Evolutionary conservation across 169 alveolate genomes (phyloP).

Genomic region (Eimeria sp.): DNA sequence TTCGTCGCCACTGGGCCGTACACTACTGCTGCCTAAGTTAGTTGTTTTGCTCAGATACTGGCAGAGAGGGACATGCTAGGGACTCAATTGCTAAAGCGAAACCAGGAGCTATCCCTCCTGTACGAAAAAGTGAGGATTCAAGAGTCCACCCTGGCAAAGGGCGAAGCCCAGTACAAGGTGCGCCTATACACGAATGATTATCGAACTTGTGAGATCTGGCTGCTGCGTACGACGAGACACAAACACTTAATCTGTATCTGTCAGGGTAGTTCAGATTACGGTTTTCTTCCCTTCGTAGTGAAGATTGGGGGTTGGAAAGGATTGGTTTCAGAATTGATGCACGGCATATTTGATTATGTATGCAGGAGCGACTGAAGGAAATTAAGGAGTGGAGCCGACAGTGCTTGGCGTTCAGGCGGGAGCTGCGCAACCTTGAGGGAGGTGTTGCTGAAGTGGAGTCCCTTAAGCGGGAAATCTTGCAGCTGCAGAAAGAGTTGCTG

Average conservation of each 20-base stretch:
- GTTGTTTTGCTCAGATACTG: constrained; percentile 83
- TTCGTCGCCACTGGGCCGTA: neutral
- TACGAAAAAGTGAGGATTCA: constrained; percentile 96
- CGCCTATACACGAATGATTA: neutral
- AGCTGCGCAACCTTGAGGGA: constrained; percentile 88
- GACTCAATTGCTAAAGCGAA: constrained; percentile 94
- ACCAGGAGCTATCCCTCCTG: constrained; percentile 95
- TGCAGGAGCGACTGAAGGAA: constrained; percentile 91
- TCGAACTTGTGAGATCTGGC: neutral
- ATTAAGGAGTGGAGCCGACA: constrained; percentile 90
- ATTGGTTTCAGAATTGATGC: neutral
- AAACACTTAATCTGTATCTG: neutral
- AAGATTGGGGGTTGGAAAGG: neutral
- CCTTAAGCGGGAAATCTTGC: constrained; percentile 85
- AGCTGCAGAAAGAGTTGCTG: constrained; percentile 85
- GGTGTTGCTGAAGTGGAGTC: constrained; percentile 85
- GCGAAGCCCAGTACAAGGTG: constrained; percentile 90
- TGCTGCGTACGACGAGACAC: neutral
- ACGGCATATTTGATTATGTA: neutral
- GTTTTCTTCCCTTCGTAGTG: neutral
- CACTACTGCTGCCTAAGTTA: neutral
- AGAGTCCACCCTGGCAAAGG: constrained; percentile 93
- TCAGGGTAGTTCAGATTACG: neutral
- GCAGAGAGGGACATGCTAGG: constrained; percentile 95
- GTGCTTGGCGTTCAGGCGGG: constrained; percentile 90